Evolutionary conservation across 2,329 filamentous ascomycete species (phyloP).

Genomic region (Aspergillus fischeri): DNA sequence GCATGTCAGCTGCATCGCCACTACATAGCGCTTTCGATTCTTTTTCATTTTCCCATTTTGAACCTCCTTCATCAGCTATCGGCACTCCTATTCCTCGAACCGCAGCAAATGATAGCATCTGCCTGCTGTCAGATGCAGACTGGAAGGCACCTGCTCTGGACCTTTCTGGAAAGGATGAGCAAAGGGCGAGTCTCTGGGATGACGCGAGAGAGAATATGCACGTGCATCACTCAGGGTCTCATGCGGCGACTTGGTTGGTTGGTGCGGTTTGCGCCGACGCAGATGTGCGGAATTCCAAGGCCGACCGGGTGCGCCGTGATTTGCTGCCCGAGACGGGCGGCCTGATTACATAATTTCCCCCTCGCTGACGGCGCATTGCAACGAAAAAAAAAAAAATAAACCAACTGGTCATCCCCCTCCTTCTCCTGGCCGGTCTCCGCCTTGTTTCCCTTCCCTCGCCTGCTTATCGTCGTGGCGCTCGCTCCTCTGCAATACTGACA

Average conservation of each 20-base stretch:
- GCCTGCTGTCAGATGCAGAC: not conserved
- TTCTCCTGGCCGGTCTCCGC: no score
- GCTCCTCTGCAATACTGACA: constrained; percentile 8
- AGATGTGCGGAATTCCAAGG: not conserved
- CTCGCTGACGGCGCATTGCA: constrained; percentile 18
- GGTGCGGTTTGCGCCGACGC: not conserved
- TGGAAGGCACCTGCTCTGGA: not conserved
- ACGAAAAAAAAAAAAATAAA: constrained; percentile 3
- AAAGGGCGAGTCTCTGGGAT: not conserved
- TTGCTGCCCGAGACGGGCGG: constrained; percentile 1
- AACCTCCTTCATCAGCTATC: not conserved
- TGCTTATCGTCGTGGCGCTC: no score
- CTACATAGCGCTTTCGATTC: not conserved
- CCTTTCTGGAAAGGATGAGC: not conserved
- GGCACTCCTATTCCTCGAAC: not conserved
- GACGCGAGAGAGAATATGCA: not conserved
- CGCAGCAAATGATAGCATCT: not conserved
- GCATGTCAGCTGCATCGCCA: not conserved
- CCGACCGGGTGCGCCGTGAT: not conserved
- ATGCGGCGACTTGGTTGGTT: not conserved
- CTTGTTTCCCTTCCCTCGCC: no score
- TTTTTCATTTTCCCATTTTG: not conserved
- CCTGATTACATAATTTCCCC: constrained; percentile 18
- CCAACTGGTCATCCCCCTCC: no score
- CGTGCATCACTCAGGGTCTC: not conserved